Evolutionary conservation across 1,284 basidiomycete species (phyloP), one percentile per base, ranked within the genome.

Genomic region (Neolentinus lepideus): DNA sequence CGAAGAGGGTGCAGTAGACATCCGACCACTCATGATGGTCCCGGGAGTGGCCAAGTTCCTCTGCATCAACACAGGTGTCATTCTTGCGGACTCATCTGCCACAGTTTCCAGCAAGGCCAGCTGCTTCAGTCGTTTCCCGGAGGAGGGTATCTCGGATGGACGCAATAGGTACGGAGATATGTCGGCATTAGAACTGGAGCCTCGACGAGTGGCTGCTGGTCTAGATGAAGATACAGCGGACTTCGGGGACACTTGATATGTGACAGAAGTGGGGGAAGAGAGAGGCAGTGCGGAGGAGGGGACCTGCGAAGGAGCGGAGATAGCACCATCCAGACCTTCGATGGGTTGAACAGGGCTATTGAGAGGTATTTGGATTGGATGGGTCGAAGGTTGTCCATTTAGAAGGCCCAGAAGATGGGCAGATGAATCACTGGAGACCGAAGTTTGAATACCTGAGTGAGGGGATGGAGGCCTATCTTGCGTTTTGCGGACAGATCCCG

Each of bases 91-190:
- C 65, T 90, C 87, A 60, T 84, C 81, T 1, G 80, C 87, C 38
- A 90, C 80, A 19, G 78, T 75, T 65, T 91, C 88, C n/a, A 91
- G 71, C 58, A 91, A 71, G 1, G 88, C 84, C 35, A 90, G 73
- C 61, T 90, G 88, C 63, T 81, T 84, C 66, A 88, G 67, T 58
- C 77, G 78, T 65, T 83, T 85, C 21, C 80, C 77, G 33, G 81
- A 82, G 6, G 75, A 71, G 14, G 78, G 78, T 1, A 78, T 69
- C 58, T 75, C 77, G 22, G 69, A 62, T 16, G 77, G 67, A 51
- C 75, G 75, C 9, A 79, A 72, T 51, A 87, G 69, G 65, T 87
- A 86, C 0, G 85, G 84, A 3, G 83, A 85, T 54, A 85, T 80
- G 61, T 84, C 81, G 6, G 80, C 78, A 21, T 78, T 76, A 27